Evolutionary conservation across 2,329 filamentous ascomycete species (phyloP).

Genomic region (Arthrobotrys pseudoclavata): DNA sequence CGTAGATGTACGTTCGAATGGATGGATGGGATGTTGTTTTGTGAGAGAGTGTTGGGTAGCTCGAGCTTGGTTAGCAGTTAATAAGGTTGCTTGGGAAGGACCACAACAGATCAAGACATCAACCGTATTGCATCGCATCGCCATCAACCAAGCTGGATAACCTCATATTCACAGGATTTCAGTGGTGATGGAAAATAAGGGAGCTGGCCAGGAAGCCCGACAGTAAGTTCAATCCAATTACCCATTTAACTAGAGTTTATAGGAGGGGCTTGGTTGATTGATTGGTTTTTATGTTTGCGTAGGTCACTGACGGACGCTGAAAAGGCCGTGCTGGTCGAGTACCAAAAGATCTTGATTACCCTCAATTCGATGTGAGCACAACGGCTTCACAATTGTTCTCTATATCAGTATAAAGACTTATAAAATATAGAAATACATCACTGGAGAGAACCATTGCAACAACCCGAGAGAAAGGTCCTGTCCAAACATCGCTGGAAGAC

Average conservation of each 20-base stretch:
- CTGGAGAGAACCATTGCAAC: conserved; percentile 55
- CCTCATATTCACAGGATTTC: background rate
- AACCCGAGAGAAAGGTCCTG: conserved; percentile 52
- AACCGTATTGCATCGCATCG: conserved; percentile 3
- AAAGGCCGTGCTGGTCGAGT: conserved; percentile 57
- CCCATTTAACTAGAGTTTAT: no score
- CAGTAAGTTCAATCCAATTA: conserved; percentile 2
- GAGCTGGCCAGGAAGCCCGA: conserved; percentile 1
- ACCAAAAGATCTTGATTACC: conserved; percentile 57
- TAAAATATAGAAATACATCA: conserved; percentile 44
- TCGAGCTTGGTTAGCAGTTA: background rate
- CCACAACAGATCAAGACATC: conserved; percentile 10
- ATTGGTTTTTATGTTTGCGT: background rate
- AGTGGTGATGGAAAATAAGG: conserved; percentile 22
- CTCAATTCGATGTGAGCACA: conserved; percentile 42
- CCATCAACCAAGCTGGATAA: background rate
- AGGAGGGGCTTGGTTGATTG: background rate
- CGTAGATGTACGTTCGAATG: background rate
- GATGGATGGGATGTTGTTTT: background rate
- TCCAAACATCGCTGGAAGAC: conserved; percentile 53
- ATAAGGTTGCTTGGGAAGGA: background rate
- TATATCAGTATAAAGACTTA: background rate
- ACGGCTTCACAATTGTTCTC: background rate
- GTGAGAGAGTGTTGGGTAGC: background rate
- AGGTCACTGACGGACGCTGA: conserved; percentile 54